Base-by-base conservation (phyloP, 768 basidiomycete species). In the Leccinum imitatum region DNA sequence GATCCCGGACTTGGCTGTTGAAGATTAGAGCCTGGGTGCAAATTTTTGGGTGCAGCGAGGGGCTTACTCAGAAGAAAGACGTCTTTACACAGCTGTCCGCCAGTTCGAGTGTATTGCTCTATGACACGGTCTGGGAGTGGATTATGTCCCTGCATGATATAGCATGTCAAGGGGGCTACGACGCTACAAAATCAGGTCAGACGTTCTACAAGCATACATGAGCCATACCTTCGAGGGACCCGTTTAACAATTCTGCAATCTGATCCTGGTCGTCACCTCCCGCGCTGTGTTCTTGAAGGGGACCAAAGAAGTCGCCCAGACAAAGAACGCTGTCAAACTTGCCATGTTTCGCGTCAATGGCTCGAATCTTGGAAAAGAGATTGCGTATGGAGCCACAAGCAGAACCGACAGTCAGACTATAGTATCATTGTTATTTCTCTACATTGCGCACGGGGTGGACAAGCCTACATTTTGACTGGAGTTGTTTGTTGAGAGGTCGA, bases 261-360 rank as follows among this genome's bases (percentile, higher is more conserved):
- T 92, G 83, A 58, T 84, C 79, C 13, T 82, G 80, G 54, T 69
- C 76, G 54, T 59, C 69, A 14, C 73, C 73, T 13, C 63, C 72
- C 2, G 68, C 59, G 6, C 54, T 58, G 14, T 69, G 68, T 44
- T 72, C 73, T 64, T 76, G 77, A n/a, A 77, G 68, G 2, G 80
- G 80, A 6, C 89, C 89, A 73, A 94, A 93, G 76, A 95, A 94
- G 74, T 93, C 90, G n/a, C 93, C 93, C 7, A 80, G 77, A 65
- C 90, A 92, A 54, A 95, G 80, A 7, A 87, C 82, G 57, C 92
- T 81, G 69, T 93, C 90, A 70, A 98, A 98, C 71, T 91, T 91
- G 62, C 95, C 95, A 74, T 97, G 91, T 76, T 96, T 97, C 56
- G 85, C 80, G 76, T 98, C 87, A 65, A 97, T 92, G 30, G 84